Evolutionary conservation across 2,329 filamentous ascomycete genomes (phyloP).

Genomic region (Clarireedia hainanense): DNA sequence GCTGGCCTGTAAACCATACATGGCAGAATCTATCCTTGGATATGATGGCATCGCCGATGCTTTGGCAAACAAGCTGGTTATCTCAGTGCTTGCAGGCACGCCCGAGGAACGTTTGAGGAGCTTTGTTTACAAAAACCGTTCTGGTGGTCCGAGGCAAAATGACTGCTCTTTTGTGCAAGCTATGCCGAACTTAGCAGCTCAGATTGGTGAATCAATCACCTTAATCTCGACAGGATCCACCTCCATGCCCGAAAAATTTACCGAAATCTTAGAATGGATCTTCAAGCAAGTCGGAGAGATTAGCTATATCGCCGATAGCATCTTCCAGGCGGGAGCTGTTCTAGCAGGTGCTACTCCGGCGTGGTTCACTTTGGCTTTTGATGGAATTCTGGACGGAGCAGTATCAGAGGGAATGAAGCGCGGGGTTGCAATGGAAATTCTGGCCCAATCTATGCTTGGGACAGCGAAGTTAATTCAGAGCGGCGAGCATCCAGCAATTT

Average conservation of each 20-base stretch:
- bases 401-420: constrained; percentile 7
- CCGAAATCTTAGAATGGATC: constrained; percentile 3
- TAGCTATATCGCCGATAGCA: constrained; percentile 4
- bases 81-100: constrained; percentile 7
- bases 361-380: constrained; percentile 6
- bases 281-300: constrained; percentile 1
- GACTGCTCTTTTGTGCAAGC: not conserved
- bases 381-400: constrained; percentile 7
- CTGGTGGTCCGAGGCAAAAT: not conserved
- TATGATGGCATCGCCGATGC: constrained; percentile 3
- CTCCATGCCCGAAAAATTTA: not conserved
- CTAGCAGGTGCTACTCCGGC: constrained; percentile 7
- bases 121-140: not conserved
- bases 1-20: constrained; percentile 8
- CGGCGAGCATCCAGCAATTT: constrained; percentile 8
- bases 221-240: constrained; percentile 3
- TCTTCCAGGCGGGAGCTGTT: constrained; percentile 4
- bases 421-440: constrained; percentile 1
- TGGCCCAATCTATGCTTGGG: constrained; percentile 8
- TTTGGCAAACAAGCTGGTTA: constrained; percentile 8
- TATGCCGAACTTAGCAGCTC: constrained; percentile 8
- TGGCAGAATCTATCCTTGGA: constrained; percentile 6
- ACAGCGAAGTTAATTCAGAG: constrained; percentile 7
- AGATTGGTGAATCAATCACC: constrained; percentile 6
- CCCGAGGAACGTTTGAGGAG: not conserved